phyloP scores from a whole-genome alignment of 2,329 filamentous ascomycete species.

The Pseudocercospora vitis region DNA sequence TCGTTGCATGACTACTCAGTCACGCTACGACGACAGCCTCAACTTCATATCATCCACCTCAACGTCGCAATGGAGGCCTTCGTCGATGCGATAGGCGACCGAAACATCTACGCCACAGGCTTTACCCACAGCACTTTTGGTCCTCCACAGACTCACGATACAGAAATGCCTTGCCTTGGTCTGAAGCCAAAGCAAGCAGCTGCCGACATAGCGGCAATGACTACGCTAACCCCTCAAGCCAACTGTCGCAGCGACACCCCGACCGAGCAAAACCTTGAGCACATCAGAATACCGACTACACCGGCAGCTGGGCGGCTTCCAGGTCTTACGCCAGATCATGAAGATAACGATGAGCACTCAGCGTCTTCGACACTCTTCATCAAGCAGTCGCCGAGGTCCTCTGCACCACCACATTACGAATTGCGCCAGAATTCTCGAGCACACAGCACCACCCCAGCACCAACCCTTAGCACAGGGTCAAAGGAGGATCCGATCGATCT shows the following conservation, averaged over 20 bases:
- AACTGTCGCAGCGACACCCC: background rate
- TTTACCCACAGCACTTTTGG: background rate
- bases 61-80: constrained; percentile 4
- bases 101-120: background rate
- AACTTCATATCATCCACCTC: background rate
- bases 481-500: constrained; percentile 10
- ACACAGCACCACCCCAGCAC: background rate
- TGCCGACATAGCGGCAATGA: background rate
- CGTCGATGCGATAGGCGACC: background rate
- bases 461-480: background rate
- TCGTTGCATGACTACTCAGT: background rate
- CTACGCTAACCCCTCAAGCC: background rate
- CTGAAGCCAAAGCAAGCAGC: background rate
- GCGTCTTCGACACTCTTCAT: background rate
- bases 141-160: background rate
- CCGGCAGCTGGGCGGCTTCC: background rate
- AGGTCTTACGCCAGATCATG: background rate
- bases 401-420: background rate
- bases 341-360: background rate
- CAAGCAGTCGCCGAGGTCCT: background rate
- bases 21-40: background rate
- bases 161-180: constrained; percentile 4
- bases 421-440: background rate
- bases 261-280: background rate
- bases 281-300: background rate